These are phyloP conservation scores for Magnaporthiopsis rhizophila DNA, from an alignment of 2,329 filamentous ascomycete genomes.

Conservation along the genomic window DNA sequence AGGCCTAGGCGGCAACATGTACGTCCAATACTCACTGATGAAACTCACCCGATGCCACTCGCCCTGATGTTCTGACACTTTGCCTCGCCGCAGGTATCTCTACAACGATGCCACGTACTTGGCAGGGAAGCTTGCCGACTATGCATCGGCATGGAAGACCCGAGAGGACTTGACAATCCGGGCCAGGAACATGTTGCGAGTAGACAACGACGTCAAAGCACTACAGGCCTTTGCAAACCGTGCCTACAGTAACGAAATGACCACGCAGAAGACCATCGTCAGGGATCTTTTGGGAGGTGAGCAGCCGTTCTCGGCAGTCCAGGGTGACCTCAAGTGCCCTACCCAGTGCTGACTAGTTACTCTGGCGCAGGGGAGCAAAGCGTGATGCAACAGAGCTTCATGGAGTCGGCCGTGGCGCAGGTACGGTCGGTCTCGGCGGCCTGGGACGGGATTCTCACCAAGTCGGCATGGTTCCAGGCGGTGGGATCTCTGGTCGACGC, in stretches of 20 bases:
- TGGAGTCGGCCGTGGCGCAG: constrained; percentile 44
- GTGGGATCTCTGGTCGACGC: constrained; percentile 52
- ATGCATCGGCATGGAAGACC: constrained; percentile 42
- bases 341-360: not conserved
- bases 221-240: constrained; percentile 53
- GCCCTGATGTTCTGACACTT: constrained; percentile 12
- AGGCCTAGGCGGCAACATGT: constrained; percentile 57
- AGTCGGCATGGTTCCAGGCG: constrained; percentile 56
- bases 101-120: constrained; percentile 63
- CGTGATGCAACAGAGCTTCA: constrained; percentile 45
- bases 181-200: constrained; percentile 45
- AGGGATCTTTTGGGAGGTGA: constrained; percentile 50
- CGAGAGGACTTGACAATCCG: constrained; percentile 42
- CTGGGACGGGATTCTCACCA: constrained; percentile 51
- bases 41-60: not conserved
- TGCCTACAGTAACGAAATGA: constrained; percentile 54
- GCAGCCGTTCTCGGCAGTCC: constrained; percentile 6
- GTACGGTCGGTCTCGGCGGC: constrained; percentile 44
- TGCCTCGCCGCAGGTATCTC: constrained; percentile 39
- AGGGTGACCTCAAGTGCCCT: not conserved
- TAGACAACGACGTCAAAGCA: constrained; percentile 52
- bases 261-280: constrained; percentile 52
- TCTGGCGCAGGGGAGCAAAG: constrained; percentile 40
- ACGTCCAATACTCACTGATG: constrained; percentile 19
- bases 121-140: constrained; percentile 45